Conservation (phyloP, 768 basidiomycete genomes). For the Suillus bovinus region DNA sequence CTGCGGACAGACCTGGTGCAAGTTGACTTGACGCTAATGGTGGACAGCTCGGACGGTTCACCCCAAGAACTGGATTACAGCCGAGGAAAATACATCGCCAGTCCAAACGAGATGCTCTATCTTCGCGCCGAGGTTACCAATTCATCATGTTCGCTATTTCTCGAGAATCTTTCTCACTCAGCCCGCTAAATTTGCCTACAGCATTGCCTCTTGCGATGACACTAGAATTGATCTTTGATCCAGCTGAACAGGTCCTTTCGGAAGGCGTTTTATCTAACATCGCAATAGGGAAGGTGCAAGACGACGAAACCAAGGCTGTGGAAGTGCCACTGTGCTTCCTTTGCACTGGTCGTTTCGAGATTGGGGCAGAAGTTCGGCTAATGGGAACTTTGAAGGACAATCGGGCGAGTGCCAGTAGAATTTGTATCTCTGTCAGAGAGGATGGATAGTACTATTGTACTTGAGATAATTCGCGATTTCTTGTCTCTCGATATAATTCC, state of each 20-base stretch:
- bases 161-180: constrained; percentile 7
- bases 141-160: constrained; percentile 54
- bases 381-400: constrained; percentile 18
- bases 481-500: not conserved
- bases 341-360: constrained; percentile 61
- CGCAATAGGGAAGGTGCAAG: constrained; percentile 60
- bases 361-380: constrained; percentile 39
- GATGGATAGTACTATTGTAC: constrained; percentile 8
- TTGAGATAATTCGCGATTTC: constrained; percentile 14
- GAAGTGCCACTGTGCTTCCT: constrained; percentile 72
- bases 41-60: constrained; percentile 24
- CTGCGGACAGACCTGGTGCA: constrained; percentile 68
- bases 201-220: constrained; percentile 54
- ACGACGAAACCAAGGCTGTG: constrained; percentile 51
- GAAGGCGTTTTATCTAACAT: constrained; percentile 68
- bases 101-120: constrained; percentile 63
- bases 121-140: constrained; percentile 62
- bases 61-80: constrained; percentile 17
- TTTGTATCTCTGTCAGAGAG: constrained; percentile 16
- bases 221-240: constrained; percentile 54
- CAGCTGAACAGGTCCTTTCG: constrained; percentile 63
- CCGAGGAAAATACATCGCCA: constrained; percentile 48
- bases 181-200: constrained; percentile 24
- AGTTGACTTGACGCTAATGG: constrained; percentile 54
- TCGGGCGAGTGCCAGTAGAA: constrained; percentile 24